Conservation (phyloP, 192 early-diverging fungal species). For the Physocladia obscura region DNA sequence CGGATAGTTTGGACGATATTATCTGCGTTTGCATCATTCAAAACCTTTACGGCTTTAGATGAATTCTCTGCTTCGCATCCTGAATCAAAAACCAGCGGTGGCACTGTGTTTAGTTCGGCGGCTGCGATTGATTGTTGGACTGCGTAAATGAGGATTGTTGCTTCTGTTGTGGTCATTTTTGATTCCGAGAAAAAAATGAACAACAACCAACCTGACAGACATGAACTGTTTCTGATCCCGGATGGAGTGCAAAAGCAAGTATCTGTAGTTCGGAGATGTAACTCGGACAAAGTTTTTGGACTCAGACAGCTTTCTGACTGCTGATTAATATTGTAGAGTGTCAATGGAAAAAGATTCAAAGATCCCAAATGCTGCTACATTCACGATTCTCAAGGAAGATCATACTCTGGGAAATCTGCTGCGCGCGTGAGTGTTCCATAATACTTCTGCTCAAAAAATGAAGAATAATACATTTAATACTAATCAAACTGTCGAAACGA, state of each 20-base stretch:
- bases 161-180: background rate
- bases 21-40: no score
- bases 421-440: constrained; percentile 65
- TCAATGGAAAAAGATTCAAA: constrained; percentile 82
- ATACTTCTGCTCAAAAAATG: background rate
- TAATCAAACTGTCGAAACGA: background rate
- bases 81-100: no score
- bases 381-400: constrained; percentile 91
- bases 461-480: background rate
- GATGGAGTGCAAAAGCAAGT: constrained; percentile 26
- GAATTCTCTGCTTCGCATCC: no score
- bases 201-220: constrained; percentile 35
- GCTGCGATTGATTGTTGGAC: background rate
- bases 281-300: background rate
- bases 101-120: background rate
- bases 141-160: background rate
- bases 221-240: constrained; percentile 34
- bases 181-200: background rate
- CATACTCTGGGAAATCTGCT: constrained; percentile 96
- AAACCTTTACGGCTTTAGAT: no score
- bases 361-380: constrained; percentile 90
- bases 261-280: no score
- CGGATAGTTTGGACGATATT: no score
- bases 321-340: constrained; percentile 52
- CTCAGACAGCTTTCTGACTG: background rate